Evolutionary conservation across 306 rosid genomes (phyloP).

Genomic region (Fragaria ananassa): DNA sequence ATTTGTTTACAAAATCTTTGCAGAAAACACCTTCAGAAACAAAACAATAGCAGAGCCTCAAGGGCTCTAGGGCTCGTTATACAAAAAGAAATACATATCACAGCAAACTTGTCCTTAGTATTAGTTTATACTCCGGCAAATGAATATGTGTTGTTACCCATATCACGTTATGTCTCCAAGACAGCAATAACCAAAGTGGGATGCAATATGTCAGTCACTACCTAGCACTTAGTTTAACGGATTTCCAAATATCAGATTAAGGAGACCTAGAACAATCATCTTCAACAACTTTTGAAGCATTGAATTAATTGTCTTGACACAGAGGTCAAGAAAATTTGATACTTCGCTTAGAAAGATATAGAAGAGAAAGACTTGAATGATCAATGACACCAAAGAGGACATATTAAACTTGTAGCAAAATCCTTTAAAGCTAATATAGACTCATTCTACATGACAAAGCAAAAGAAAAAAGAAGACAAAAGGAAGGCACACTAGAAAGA

Average conservation of each 20-base stretch:
- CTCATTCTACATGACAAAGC: not conserved
- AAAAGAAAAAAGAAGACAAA: not conserved
- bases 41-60: not conserved
- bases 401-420: not conserved
- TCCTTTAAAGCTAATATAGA: not conserved
- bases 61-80: not conserved
- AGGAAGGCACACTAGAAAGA: not conserved
- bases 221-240: not conserved
- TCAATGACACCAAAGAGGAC: not conserved
- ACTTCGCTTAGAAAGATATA: not conserved
- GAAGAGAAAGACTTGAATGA: not conserved
- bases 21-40: not conserved
- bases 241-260: not conserved
- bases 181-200: not conserved
- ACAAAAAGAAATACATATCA: not conserved
- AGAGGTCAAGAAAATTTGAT: not conserved
- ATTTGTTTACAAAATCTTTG: not conserved
- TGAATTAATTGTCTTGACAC: slow-evolving; percentile 7
- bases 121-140: not conserved
- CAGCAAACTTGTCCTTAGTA: not conserved
- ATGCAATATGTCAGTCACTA: not conserved
- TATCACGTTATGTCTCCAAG: not conserved
- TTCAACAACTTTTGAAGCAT: slow-evolving; percentile 8
- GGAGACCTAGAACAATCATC: not conserved
- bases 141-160: not conserved